These are phyloP conservation scores for Pinus albicaulis DNA, from an alignment of 75 land plant species.

Conservation along the genomic window DNA sequence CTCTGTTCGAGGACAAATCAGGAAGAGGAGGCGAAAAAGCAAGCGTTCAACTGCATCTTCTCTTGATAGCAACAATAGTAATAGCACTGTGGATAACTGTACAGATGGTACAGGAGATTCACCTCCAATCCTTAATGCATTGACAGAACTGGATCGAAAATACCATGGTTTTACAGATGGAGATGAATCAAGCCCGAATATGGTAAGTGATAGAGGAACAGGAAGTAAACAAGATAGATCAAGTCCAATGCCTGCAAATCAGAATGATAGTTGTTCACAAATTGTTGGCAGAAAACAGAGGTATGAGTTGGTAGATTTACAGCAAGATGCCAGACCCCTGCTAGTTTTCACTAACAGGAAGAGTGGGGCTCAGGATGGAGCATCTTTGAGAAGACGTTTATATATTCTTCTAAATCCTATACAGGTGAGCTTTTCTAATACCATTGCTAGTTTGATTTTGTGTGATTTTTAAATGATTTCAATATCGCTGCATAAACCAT, in stretches of 20 bases:
- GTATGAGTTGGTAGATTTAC: conserved; percentile 63
- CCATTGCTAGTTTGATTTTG: neutral
- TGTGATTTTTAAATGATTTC: conserved; percentile 1
- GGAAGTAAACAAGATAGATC: conserved; percentile 9
- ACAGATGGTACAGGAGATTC: conserved; percentile 33
- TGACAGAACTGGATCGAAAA: conserved; percentile 16
- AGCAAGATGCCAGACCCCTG: conserved; percentile 80
- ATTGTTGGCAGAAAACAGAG: conserved; percentile 23
- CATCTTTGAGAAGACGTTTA: conserved; percentile 59
- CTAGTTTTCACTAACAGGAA: conserved; percentile 88
- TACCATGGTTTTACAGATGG: conserved; percentile 18
- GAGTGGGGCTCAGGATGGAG: conserved; percentile 90
- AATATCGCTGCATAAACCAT: neutral
- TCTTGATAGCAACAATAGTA: conserved; percentile 21
- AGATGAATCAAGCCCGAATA: neutral
- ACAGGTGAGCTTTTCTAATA: conserved; percentile 41
- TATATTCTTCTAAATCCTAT: conserved; percentile 81
- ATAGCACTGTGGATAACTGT: conserved; percentile 14
- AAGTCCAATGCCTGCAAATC: neutral
- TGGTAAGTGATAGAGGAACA: conserved; percentile 9
- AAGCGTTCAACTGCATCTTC: conserved; percentile 38
- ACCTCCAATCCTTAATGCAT: conserved; percentile 17
- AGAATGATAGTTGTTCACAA: conserved; percentile 21
- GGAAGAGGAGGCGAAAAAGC: conserved; percentile 49
- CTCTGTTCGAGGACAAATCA: conserved; percentile 62